phyloP scores from a whole-genome alignment of 2,329 filamentous ascomycete species.

The Alternaria infectoria region DNA sequence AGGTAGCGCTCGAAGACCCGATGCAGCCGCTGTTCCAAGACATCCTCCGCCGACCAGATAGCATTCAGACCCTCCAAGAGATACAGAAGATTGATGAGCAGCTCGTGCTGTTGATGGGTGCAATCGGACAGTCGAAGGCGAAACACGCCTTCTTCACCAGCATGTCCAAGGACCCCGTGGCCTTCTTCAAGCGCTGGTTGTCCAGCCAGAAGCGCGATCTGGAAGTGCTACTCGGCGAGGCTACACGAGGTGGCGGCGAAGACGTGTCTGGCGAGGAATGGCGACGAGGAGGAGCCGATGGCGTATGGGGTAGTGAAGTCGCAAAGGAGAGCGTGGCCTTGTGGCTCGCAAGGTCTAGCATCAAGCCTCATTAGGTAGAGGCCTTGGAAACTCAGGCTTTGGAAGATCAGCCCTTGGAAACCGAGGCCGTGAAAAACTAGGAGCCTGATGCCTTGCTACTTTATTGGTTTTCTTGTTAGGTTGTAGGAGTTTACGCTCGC shows the following conservation, averaged over 20 bases:
- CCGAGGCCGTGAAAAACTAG: neutral
- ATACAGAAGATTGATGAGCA: constrained; percentile 83
- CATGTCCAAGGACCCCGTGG: constrained; percentile 79
- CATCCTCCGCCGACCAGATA: constrained; percentile 49
- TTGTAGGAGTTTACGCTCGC: neutral
- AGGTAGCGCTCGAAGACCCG: constrained; percentile 83
- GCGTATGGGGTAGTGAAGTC: constrained; percentile 67
- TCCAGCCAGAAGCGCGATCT: constrained; percentile 90
- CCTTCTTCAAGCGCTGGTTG: constrained; percentile 86
- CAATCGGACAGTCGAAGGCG: constrained; percentile 81
- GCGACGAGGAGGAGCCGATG: constrained; percentile 67
- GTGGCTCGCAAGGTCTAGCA: constrained; percentile 58
- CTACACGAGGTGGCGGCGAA: constrained; percentile 62
- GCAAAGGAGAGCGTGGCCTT: constrained; percentile 68
- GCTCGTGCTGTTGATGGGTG: constrained; percentile 81
- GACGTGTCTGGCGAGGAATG: constrained; percentile 69
- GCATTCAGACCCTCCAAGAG: constrained; percentile 73
- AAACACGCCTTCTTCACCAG: constrained; percentile 87
- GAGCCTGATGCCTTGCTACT: neutral
- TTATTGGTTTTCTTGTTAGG: neutral
- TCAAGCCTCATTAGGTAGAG: constrained; percentile 36
- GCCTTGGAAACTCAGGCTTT: neutral
- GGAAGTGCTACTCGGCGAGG: constrained; percentile 85
- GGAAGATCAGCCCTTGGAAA: neutral
- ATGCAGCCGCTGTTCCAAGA: constrained; percentile 70